Conservation (phyloP, 768 basidiomycete species). For the Agaricus subrufescens region DNA sequence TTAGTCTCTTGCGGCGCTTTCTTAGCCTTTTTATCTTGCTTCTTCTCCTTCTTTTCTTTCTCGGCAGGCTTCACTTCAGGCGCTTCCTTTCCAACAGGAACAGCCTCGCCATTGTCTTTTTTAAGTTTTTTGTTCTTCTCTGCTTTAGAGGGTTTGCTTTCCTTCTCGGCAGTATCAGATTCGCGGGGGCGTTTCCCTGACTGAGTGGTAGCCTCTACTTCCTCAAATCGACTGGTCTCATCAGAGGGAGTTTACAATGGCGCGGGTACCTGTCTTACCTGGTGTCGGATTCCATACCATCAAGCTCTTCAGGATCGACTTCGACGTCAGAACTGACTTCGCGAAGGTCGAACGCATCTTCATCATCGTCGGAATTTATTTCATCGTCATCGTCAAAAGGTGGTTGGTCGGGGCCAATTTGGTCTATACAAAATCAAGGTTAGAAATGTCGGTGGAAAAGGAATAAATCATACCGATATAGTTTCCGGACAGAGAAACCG, state of each 20-base stretch:
- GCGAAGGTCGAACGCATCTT: conserved; percentile 61
- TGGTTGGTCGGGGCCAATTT: conserved; percentile 41
- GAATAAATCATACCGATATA: conserved; percentile 58
- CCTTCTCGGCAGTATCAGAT: conserved; percentile 37
- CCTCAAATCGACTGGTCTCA: conserved; percentile 65
- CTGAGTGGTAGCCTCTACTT: conserved; percentile 42
- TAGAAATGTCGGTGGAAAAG: neutral
- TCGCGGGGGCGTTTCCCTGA: conserved; percentile 69
- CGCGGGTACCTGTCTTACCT: conserved; percentile 28
- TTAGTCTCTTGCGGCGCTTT: conserved; percentile 27
- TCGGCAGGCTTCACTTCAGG: conserved; percentile 13
- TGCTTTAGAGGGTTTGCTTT: conserved; percentile 30
- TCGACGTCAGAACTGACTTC: conserved; percentile 85
- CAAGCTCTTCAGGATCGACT: conserved; percentile 58
- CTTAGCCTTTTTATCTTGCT: conserved; percentile 28
- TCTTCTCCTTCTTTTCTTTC: conserved; percentile 23
- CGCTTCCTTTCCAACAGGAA: conserved; percentile 39
- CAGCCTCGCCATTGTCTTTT: conserved; percentile 39
- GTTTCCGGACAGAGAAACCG: conserved; percentile 79
- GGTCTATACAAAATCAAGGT: conserved; percentile 36
- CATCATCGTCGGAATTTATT: conserved; percentile 41
- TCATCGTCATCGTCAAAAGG: conserved; percentile 39
- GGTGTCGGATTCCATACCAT: conserved; percentile 51
- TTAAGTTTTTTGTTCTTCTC: conserved; percentile 78
- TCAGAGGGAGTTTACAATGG: neutral